These are phyloP conservation scores for Solanum chaucha DNA, from an alignment of 257 asterid species.

Conservation along the genomic window DNA sequence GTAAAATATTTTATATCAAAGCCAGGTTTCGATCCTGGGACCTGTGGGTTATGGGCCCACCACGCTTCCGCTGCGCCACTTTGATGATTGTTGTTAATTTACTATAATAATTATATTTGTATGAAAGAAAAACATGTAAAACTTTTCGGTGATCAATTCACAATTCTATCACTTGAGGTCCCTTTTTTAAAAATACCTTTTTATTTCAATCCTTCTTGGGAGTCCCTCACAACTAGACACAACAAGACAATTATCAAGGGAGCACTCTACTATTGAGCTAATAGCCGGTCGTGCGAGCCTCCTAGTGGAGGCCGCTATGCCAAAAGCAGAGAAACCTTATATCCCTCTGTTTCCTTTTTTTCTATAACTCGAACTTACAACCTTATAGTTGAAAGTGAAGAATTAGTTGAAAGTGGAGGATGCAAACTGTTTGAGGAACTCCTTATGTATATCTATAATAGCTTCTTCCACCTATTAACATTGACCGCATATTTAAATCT, in stretches of 20 bases:
- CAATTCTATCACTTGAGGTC: neutral
- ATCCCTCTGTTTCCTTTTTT: neutral
- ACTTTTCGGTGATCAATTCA: neutral
- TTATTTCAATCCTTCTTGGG: neutral
- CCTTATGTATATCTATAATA: neutral
- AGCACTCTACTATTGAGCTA: too few species aligned
- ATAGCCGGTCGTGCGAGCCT: too few species aligned
- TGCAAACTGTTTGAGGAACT: neutral
- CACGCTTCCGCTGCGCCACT: slow-evolving; percentile 68
- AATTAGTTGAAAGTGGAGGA: neutral
- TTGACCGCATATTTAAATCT: too few species aligned
- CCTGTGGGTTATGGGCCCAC: slow-evolving; percentile 99
- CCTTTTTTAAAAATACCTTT: too few species aligned
- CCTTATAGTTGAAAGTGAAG: neutral
- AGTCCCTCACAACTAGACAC: neutral
- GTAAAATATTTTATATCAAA: neutral
- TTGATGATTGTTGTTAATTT: neutral
- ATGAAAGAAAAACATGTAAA: neutral
- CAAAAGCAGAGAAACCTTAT: too few species aligned
- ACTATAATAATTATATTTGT: too few species aligned
- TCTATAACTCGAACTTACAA: neutral
- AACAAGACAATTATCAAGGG: too few species aligned
- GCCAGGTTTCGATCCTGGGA: slow-evolving; percentile 94
- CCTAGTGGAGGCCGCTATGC: too few species aligned
- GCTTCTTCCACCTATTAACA: neutral